phyloP scores from a whole-genome alignment of 371 early-diverging fungal species.

The Basidiobolus meristosporus region DNA sequence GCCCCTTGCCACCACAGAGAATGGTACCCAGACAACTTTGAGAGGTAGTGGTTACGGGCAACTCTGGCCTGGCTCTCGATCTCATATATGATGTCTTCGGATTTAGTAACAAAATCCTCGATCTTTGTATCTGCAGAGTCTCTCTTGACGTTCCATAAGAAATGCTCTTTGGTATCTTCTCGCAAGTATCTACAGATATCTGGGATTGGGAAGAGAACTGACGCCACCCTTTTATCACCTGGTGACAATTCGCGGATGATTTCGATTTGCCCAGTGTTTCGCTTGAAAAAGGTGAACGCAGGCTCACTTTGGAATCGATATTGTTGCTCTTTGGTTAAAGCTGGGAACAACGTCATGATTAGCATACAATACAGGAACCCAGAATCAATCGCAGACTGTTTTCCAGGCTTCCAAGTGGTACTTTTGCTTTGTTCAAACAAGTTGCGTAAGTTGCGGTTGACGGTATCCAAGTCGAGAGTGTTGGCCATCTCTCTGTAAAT shows the following conservation, averaged over 20 bases:
- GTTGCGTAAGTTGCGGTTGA: conserved; percentile 12
- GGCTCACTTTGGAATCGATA: conserved; percentile 10
- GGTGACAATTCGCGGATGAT: conserved; percentile 19
- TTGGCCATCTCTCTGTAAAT: conserved; percentile 24
- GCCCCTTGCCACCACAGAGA: conserved; percentile 25
- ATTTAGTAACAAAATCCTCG: conserved; percentile 25
- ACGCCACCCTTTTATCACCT: conserved; percentile 14
- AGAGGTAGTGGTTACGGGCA: conserved; percentile 13
- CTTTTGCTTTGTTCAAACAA: conserved; percentile 8
- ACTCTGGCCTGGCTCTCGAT: conserved; percentile 27
- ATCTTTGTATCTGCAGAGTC: conserved; percentile 27
- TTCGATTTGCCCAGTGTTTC: conserved; percentile 29
- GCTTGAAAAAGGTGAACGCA: conserved; percentile 19
- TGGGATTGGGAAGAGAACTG: conserved; percentile 30
- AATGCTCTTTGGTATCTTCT: conserved; percentile 20
- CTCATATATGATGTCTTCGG: conserved; percentile 24
- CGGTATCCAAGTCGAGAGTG: conserved; percentile 14
- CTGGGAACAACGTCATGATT: conserved; percentile 15
- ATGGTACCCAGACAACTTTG: conserved; percentile 16
- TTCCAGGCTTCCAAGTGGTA: conserved; percentile 6
- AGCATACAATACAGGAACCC: conserved; percentile 19
- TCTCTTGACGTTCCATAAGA: conserved; percentile 23
- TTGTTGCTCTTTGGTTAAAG: conserved; percentile 8
- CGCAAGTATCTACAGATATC: conserved; percentile 24
- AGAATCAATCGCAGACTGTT: conserved; percentile 12